These are phyloP conservation scores for Paraphaeosphaeria sporulosa DNA, from an alignment of 2,329 filamentous ascomycete genomes.

Conservation along the genomic window DNA sequence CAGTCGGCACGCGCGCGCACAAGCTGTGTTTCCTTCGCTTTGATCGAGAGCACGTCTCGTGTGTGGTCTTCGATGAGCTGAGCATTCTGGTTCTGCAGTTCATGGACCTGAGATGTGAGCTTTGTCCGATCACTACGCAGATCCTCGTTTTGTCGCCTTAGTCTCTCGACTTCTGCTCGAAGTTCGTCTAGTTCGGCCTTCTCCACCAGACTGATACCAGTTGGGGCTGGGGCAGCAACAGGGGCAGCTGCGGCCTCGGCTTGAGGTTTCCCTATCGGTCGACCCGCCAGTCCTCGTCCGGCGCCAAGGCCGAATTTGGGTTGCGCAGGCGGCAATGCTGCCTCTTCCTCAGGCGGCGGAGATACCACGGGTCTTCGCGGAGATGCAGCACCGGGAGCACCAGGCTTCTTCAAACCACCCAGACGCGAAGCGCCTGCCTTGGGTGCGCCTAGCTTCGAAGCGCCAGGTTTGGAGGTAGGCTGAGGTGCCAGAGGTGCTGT, in stretches of 20 bases:
- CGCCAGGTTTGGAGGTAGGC: slow-evolving; percentile 61
- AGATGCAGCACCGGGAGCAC: slow-evolving; percentile 34
- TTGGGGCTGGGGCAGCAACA: slow-evolving; percentile 59
- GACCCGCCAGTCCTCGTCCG: slow-evolving; percentile 79
- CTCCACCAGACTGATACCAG: slow-evolving; percentile 79
- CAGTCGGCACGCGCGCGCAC: slow-evolving; percentile 90
- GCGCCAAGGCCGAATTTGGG: slow-evolving; percentile 70
- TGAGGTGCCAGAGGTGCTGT: slow-evolving; percentile 66
- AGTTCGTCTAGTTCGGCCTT: slow-evolving; percentile 92
- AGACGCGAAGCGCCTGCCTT: slow-evolving; percentile 48
- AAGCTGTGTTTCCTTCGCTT: slow-evolving; percentile 97
- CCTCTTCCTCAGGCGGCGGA: slow-evolving; percentile 59
- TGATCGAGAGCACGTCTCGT: slow-evolving; percentile 91
- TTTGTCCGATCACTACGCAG: slow-evolving; percentile 81
- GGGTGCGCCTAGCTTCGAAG: slow-evolving; percentile 49
- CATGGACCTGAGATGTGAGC: slow-evolving; percentile 85
- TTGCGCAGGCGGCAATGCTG: slow-evolving; percentile 55
- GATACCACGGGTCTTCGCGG: slow-evolving; percentile 53
- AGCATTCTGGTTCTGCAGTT: slow-evolving; percentile 96
- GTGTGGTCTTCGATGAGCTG: slow-evolving; percentile 97
- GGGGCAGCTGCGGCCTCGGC: slow-evolving; percentile 65
- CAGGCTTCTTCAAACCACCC: slow-evolving; percentile 54
- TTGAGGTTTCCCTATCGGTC: slow-evolving; percentile 86
- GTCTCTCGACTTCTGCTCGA: slow-evolving; percentile 79
- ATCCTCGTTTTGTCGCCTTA: slow-evolving; percentile 79